Evolutionary conservation across 306 rosid genomes (phyloP).

Genomic region (Geum urbanum): DNA sequence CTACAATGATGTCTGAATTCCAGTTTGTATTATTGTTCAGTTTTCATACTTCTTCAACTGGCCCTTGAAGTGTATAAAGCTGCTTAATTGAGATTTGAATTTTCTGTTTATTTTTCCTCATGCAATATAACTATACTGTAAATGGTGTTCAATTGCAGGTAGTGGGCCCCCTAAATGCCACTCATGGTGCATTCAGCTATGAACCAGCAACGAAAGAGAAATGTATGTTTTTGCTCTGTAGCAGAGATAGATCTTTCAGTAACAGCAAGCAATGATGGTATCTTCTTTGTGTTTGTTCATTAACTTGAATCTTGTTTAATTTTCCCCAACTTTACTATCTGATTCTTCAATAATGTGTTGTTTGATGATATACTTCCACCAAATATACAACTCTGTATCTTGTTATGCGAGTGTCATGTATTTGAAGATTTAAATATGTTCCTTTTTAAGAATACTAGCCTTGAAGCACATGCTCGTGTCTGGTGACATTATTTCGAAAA

Average conservation of each 20-base stretch:
- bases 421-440: not conserved
- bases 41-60: constrained; percentile 91
- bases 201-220: constrained; percentile 18
- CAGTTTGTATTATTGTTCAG: constrained; percentile 41
- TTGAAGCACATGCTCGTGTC: no score
- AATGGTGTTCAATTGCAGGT: not conserved
- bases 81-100: no score
- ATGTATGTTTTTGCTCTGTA: constrained; percentile 24
- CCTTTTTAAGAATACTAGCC: not conserved
- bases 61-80: constrained; percentile 82
- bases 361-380: not conserved
- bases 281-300: not conserved
- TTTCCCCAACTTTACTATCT: not conserved
- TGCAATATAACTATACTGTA: not conserved
- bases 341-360: not conserved
- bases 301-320: not conserved
- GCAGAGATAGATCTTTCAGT: not conserved
- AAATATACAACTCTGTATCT: not conserved
- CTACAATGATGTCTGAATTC: not conserved
- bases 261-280: not conserved
- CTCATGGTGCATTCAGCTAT: constrained; percentile 7
- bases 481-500: no score
- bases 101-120: no score
- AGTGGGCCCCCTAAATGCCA: not conserved
- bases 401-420: not conserved